Percentiles rank a stretch among this genome's conserved stretches.
These are phyloP conservation scores for Paecilomyces dactylethromorphus DNA, from an alignment of 2,329 filamentous ascomycete genomes.

Conservation along the genomic window DNA sequence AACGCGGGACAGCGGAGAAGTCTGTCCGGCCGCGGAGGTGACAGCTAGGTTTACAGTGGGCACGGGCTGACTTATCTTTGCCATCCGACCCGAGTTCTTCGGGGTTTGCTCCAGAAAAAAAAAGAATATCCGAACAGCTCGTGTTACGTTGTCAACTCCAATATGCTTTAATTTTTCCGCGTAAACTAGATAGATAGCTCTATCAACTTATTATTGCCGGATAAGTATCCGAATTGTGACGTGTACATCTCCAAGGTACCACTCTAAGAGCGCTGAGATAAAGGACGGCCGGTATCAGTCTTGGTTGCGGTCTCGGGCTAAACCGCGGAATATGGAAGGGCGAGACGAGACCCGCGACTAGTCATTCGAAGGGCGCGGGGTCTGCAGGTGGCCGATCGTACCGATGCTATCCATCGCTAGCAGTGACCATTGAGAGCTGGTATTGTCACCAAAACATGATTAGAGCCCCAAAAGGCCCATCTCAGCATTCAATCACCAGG, in stretches of 20 bases:
- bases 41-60: no score
- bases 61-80: no score
- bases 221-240: no score
- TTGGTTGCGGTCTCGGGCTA: neutral
- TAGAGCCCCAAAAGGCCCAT: neutral
- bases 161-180: no score
- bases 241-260: neutral
- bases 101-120: no score
- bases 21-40: no score
- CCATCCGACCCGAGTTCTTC: no score
- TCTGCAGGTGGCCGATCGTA: neutral
- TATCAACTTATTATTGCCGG: no score
- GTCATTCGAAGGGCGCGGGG: slow-evolving; percentile 1
- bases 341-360: neutral
- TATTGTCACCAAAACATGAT: neutral
- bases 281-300: neutral
- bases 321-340: neutral
- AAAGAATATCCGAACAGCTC: no score
- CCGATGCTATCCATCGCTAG: neutral
- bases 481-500: neutral
- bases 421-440: neutral
- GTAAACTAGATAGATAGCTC: no score
- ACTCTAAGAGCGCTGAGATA: neutral
- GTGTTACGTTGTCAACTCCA: no score
- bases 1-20: no score